Evolutionary conservation across 2,329 filamentous ascomycete species (phyloP).

Genomic region (Fusarium coffeatum): DNA sequence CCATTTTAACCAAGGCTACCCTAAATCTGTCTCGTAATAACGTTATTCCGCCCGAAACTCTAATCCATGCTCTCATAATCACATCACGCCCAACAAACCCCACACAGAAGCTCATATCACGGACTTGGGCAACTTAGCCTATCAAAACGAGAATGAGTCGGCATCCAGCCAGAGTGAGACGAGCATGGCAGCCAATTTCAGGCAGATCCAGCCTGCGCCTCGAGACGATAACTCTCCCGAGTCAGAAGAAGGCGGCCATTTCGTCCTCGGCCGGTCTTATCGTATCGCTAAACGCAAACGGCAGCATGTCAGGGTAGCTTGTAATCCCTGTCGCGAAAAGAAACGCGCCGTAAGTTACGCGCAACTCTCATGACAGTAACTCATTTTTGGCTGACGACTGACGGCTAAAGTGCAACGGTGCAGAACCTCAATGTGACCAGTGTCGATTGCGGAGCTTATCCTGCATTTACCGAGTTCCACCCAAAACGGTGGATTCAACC

Average conservation of each 20-base stretch:
- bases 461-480: conserved; percentile 5
- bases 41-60: background rate
- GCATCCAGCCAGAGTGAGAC: background rate
- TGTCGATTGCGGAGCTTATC: conserved; percentile 4
- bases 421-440: conserved; percentile 14
- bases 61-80: background rate
- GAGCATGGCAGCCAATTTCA: conserved; percentile 8
- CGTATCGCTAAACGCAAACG: conserved; percentile 1
- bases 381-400: too few relatives aligned
- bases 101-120: background rate
- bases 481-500: conserved; percentile 9
- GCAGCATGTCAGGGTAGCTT: conserved; percentile 20
- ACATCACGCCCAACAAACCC: background rate
- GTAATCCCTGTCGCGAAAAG: conserved; percentile 17
- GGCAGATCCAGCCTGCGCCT: conserved; percentile 10
- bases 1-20: background rate
- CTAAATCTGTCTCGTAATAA: background rate
- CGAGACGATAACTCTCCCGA: background rate
- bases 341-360: conserved; percentile 6
- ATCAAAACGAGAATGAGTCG: conserved; percentile 3
- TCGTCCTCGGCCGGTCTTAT: background rate
- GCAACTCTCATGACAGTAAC: too few relatives aligned
- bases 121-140: background rate
- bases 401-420: conserved; percentile 1
- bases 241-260: background rate